Conservation (phyloP, 2,329 filamentous ascomycete species). For the Exophiala aquamarina region DNA sequence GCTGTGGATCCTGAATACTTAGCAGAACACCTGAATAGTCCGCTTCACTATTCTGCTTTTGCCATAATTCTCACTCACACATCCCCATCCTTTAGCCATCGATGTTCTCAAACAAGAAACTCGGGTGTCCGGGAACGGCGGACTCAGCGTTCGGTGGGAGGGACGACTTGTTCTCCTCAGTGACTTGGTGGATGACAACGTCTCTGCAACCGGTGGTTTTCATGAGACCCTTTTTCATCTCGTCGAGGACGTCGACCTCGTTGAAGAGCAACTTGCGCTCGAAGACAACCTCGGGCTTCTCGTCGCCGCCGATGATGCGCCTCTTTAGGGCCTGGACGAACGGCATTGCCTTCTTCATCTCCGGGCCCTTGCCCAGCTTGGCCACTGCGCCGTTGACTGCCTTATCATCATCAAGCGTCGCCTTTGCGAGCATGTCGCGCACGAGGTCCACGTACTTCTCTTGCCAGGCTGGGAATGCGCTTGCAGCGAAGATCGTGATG, state of each 20-base stretch:
- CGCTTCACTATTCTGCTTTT: too few species aligned
- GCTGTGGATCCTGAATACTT: too few species aligned
- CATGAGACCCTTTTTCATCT: constrained; percentile 79
- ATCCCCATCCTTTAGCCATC: constrained; percentile 33
- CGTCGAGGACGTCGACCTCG: constrained; percentile 70
- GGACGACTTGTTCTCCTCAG: constrained; percentile 62
- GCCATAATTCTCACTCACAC: too few species aligned
- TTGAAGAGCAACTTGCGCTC: constrained; percentile 84
- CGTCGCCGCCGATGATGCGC: constrained; percentile 66
- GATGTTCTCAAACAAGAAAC: constrained; percentile 83
- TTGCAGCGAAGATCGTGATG: constrained; percentile 79
- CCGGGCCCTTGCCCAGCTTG: constrained; percentile 60
- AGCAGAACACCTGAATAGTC: too few species aligned
- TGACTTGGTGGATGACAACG: constrained; percentile 70
- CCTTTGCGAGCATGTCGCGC: constrained; percentile 65
- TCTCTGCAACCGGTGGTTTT: constrained; percentile 69
- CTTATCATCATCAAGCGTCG: constrained; percentile 72
- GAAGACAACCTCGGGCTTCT: constrained; percentile 51
- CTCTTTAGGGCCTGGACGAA: constrained; percentile 88
- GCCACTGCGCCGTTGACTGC: constrained; percentile 73
- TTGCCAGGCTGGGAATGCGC: constrained; percentile 86
- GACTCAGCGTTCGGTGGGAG: constrained; percentile 64
- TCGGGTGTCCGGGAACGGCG: constrained; percentile 79
- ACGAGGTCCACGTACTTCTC: constrained; percentile 83
- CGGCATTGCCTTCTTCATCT: constrained; percentile 98